Base-by-base conservation (phyloP, 2,329 filamentous ascomycete genomes). In the Graphium sp. region DNA sequence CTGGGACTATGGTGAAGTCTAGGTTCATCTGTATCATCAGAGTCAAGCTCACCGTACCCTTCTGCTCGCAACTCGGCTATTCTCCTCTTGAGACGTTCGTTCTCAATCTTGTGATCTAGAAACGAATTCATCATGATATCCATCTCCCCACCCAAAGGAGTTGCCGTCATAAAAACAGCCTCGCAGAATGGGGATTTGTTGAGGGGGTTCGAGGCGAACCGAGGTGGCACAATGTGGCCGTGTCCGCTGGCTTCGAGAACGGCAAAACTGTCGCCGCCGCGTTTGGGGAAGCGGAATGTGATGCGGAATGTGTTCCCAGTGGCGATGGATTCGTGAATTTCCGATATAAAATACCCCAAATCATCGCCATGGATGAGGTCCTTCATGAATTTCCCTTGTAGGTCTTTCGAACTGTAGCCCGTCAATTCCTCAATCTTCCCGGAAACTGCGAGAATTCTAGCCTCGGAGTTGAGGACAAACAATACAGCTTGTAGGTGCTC, bases 71-170 rank as follows among this genome's bases (percentile, higher is more conserved):
- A 59, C 51, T 91, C 83, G 12, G 77, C 74, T 35, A 95, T 92
- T 24, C 82, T 73, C 41, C 82, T 78, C 42, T 72, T 74, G 27
- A 95, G 53, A 5, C 85, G 71, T 55, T 93, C 84, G 43, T 94
- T 93, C 49, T 94, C 87, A 31, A 93, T 87, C 52, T 94, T 94
- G 56, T 94, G 85, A 48, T 95, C 87, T 17, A 95, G 61, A 43
- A 94, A 94, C 0, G 84, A 91, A 52, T 95, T 85, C 13, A 94
- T 62, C 8, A 94, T 62, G 4, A 69, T 70, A 2, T 83, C 76
- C 45, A 87, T 92, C 53, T 80, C 85, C 18, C 80, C 91, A 5
- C 83, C 84, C 48, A 94, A 93, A 2, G 81, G 81, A 13, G 85
- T 69, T 7, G 82, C 74, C 74, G 92, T 87, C 61, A 95, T 80